These are phyloP conservation scores for Colletotrichum spaethianum DNA, from an alignment of 2,329 filamentous ascomycete genomes.

Conservation along the genomic window DNA sequence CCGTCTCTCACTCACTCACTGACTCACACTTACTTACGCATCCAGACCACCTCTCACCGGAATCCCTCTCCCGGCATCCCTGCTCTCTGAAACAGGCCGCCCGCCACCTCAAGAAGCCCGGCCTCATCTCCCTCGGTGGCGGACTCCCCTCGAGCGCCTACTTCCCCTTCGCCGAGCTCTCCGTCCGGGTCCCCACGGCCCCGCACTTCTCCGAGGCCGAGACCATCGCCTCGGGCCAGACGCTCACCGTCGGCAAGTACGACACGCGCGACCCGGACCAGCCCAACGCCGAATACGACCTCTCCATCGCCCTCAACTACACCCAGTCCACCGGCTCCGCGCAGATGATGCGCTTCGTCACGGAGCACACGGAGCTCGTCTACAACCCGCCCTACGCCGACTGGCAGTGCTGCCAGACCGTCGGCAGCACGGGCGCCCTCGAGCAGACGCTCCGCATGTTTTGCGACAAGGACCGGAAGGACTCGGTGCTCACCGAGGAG, in stretches of 20 bases:
- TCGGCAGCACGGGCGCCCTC: conserved; percentile 88
- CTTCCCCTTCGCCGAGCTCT: conserved; percentile 89
- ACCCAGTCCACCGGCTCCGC: conserved; percentile 88
- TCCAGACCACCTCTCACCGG: conserved; percentile 71
- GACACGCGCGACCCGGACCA: conserved; percentile 72
- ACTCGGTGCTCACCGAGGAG: conserved; percentile 88
- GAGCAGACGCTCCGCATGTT: conserved; percentile 90
- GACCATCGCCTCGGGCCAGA: conserved; percentile 71
- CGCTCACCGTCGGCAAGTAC: conserved; percentile 83
- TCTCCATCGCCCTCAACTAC: conserved; percentile 93
- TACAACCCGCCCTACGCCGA: conserved; percentile 90
- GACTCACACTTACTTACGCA: too few relatives aligned
- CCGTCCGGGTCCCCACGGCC: conserved; percentile 78
- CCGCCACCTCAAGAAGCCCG: conserved; percentile 82
- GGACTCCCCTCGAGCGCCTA: conserved; percentile 90
- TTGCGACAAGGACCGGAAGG: conserved; percentile 76
- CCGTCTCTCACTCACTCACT: not conserved
- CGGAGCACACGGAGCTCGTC: conserved; percentile 95
- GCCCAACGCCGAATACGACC: conserved; percentile 72
- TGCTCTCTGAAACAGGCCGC: conserved; percentile 89
- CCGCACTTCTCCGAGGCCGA: conserved; percentile 81
- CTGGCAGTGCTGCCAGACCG: conserved; percentile 87
- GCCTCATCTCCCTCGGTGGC: conserved; percentile 91
- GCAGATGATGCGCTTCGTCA: conserved; percentile 90
- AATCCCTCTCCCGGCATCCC: conserved; percentile 72